Evolutionary conservation across 176 grass and related monocot species (phyloP).

Genomic region (Urochloa ruziziensis): DNA sequence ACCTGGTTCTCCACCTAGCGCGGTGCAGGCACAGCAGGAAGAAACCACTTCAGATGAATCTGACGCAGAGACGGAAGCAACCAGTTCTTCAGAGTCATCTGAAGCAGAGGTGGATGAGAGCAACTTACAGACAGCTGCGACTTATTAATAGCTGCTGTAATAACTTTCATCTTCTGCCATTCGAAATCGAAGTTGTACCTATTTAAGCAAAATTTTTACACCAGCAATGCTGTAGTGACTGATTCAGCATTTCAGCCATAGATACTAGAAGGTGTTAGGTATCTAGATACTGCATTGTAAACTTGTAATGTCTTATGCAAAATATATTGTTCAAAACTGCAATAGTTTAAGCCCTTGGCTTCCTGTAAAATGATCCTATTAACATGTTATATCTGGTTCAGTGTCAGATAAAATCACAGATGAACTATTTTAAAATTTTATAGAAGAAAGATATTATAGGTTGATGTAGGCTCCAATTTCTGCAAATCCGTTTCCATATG

Average conservation of each 20-base stretch:
- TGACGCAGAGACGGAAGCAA: background rate
- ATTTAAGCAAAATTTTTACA: conserved; percentile 34
- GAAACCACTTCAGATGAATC: conserved; percentile 22
- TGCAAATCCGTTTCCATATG: background rate
- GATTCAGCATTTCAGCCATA: conserved; percentile 23
- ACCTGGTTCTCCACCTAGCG: conserved; percentile 21
- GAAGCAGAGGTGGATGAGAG: conserved; percentile 34
- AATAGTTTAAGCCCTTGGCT: background rate
- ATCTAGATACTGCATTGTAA: background rate
- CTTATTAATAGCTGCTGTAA: background rate
- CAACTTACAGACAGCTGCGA: conserved; percentile 34
- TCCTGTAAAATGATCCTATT: conserved; percentile 1
- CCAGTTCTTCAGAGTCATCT: conserved; percentile 15
- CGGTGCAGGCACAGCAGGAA: conserved; percentile 18
- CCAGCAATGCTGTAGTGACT: background rate
- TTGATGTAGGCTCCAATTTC: background rate
- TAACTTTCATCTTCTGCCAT: background rate
- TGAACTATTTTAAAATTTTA: background rate
- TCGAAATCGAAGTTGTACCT: conserved; percentile 8
- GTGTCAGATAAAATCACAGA: background rate
- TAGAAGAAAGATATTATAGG: background rate
- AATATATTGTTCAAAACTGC: background rate
- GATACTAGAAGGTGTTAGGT: conserved; percentile 22
- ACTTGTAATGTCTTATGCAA: conserved; percentile 33
- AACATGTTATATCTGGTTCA: background rate